phyloP scores from a whole-genome alignment of 1,284 basidiomycete genomes.

The Apiotrichum veenhuisii region DNA sequence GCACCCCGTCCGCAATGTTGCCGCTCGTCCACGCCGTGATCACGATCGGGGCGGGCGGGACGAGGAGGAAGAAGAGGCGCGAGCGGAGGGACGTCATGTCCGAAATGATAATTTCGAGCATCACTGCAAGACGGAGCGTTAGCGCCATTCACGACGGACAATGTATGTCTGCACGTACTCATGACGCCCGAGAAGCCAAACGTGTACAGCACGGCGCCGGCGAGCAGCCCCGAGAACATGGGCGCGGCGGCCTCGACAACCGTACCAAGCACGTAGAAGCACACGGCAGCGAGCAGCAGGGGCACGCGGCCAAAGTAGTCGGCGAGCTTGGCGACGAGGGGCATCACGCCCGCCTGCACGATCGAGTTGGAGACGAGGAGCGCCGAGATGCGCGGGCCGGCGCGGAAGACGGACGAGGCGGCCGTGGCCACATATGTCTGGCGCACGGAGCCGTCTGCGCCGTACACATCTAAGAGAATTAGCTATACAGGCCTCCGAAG shows the following conservation, averaged over 20 bases:
- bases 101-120: slow-evolving; percentile 50
- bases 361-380: slow-evolving; percentile 5
- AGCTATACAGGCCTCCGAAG: too few relatives aligned
- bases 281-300: slow-evolving; percentile 40
- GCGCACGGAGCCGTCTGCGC: too few relatives aligned
- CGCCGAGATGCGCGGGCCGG: too few relatives aligned
- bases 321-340: slow-evolving; percentile 39
- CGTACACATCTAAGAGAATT: too few relatives aligned
- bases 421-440: too few relatives aligned
- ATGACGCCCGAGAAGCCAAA: slow-evolving; percentile 28
- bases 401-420: too few relatives aligned
- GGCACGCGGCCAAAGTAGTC: slow-evolving; percentile 50
- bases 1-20: slow-evolving; percentile 28
- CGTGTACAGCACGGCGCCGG: slow-evolving; percentile 46
- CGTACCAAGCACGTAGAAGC: slow-evolving; percentile 48
- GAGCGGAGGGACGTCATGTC: slow-evolving; percentile 49
- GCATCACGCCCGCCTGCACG: slow-evolving; percentile 40
- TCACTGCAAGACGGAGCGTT: too few relatives aligned
- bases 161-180: slow-evolving; percentile 5
- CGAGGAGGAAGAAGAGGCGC: slow-evolving; percentile 50
- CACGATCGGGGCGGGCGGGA: slow-evolving; percentile 49
- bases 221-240: slow-evolving; percentile 40
- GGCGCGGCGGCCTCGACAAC: slow-evolving; percentile 45
- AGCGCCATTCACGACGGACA: too few relatives aligned
- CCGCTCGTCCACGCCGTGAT: slow-evolving; percentile 25